These are phyloP conservation scores for Glycyrrhiza uralensis DNA, from an alignment of 306 rosid species.

Conservation along the genomic window DNA sequence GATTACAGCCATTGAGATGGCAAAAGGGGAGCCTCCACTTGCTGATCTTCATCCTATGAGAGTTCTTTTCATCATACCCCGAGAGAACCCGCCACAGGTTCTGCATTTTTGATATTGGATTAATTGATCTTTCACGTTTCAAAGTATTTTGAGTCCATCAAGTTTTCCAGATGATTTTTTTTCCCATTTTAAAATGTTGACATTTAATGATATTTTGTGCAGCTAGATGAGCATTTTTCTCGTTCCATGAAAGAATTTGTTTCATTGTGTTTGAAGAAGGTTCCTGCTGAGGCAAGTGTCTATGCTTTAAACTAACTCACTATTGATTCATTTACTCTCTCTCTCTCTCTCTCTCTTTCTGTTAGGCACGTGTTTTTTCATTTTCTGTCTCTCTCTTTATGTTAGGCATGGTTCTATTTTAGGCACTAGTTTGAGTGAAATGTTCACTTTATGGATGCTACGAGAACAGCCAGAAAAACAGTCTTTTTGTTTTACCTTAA, in stretches of 20 bases:
- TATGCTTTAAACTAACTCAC: background rate
- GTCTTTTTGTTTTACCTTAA: background rate
- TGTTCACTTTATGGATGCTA: background rate
- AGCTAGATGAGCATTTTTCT: constrained; percentile 97
- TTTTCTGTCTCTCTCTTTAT: background rate
- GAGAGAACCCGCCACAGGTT: constrained; percentile 96
- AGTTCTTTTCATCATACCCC: constrained; percentile 91
- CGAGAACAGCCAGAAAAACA: background rate
- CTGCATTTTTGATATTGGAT: background rate
- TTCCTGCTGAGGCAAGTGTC: constrained; percentile 77
- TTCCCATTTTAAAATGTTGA: constrained; percentile 6
- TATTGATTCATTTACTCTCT: background rate
- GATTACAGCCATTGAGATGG: constrained; percentile 95
- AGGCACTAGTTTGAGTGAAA: background rate
- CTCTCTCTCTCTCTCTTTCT: background rate
- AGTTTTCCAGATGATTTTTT: constrained; percentile 9
- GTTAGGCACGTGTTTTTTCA: constrained; percentile 31
- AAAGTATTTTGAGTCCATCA: background rate
- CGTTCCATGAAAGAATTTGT: constrained; percentile 93
- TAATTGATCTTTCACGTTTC: background rate
- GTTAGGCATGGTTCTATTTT: constrained; percentile 2
- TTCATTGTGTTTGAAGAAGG: constrained; percentile 79
- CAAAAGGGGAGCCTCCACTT: constrained; percentile 95
- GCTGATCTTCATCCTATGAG: constrained; percentile 97
- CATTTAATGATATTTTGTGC: constrained; percentile 35